A percentile compares a stretch with the other conserved stretches of the same genome.
Evolutionary conservation across 805 yeast species (phyloP).

Genomic region (Candida methanosorbosa): DNA sequence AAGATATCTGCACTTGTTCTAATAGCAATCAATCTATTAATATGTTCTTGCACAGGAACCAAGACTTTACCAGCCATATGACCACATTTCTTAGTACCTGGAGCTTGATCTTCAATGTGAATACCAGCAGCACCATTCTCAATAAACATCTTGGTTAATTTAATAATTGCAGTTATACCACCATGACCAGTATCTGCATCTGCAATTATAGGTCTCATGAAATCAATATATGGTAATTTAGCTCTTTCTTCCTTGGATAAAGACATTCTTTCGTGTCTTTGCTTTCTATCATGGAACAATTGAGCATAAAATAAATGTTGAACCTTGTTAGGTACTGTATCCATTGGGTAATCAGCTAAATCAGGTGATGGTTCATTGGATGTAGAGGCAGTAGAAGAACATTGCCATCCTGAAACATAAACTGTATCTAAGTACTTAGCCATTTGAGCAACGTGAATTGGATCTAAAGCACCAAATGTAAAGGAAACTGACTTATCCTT

Average conservation of each 20-base stretch:
- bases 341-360: slow-evolving; percentile 97
- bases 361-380: slow-evolving; percentile 98
- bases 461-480: slow-evolving; percentile 95
- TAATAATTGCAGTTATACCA: slow-evolving; percentile 93
- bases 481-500: slow-evolving; percentile 64
- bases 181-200: slow-evolving; percentile 99
- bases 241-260: slow-evolving; percentile 57
- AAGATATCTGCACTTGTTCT: slow-evolving; percentile 93
- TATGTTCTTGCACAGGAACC: slow-evolving; percentile 96
- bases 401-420: slow-evolving; percentile 98
- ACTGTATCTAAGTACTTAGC: slow-evolving; percentile 88
- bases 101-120: slow-evolving; percentile 98
- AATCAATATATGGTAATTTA: slow-evolving; percentile 70
- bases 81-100: slow-evolving; percentile 98
- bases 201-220: slow-evolving; percentile 89
- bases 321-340: slow-evolving; percentile 97
- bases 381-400: slow-evolving; percentile 95
- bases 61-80: slow-evolving; percentile 99
- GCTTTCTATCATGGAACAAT: slow-evolving; percentile 94
- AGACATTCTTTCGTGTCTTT: slow-evolving; percentile 72
- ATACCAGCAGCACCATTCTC: slow-evolving; percentile 99
- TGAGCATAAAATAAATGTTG: slow-evolving; percentile 96
- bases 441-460: slow-evolving; percentile 94
- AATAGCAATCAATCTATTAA: slow-evolving; percentile 87
- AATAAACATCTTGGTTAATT: slow-evolving; percentile 89